phyloP scores from a whole-genome alignment of 2,329 filamentous ascomycete species.

The Fusarium keratoplasticum region DNA sequence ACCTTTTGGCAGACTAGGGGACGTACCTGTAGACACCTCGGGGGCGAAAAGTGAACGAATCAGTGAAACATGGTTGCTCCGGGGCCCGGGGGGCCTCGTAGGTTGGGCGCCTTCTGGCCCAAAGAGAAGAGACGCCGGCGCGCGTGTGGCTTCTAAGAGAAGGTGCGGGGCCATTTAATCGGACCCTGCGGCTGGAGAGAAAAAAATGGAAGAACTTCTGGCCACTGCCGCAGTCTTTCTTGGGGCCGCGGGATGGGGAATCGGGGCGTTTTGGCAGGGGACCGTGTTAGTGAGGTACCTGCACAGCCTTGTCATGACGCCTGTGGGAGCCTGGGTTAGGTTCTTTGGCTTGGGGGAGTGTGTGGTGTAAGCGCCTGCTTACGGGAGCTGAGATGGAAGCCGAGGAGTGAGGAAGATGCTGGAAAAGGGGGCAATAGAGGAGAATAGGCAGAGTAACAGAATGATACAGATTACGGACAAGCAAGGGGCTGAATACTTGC shows the following conservation, averaged over 20 bases:
- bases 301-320: conserved; percentile 37
- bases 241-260: conserved; percentile 9
- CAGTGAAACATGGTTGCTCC: conserved; percentile 16
- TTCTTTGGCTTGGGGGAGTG: neutral
- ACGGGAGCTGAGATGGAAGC: conserved; percentile 2
- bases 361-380: conserved; percentile 25
- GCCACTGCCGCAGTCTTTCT: conserved; percentile 27
- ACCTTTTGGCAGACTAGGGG: neutral
- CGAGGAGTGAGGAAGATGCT: conserved; percentile 23
- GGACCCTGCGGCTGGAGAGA: conserved; percentile 44
- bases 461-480: neutral
- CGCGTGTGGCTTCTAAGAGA: neutral
- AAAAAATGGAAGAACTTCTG: conserved; percentile 41
- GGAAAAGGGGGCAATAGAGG: conserved; percentile 7
- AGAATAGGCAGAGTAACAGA: neutral
- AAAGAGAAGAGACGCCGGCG: neutral
- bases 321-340: neutral
- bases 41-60: conserved; percentile 30
- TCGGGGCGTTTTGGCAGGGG: conserved; percentile 19
- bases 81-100: neutral
- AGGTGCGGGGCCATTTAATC: conserved; percentile 32
- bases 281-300: conserved; percentile 40
- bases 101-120: neutral
- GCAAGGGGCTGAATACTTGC: neutral
- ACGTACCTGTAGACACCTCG: neutral